phyloP scores from a whole-genome alignment of 371 early-diverging fungal species.

The Polyrhizophydium stewartii region DNA sequence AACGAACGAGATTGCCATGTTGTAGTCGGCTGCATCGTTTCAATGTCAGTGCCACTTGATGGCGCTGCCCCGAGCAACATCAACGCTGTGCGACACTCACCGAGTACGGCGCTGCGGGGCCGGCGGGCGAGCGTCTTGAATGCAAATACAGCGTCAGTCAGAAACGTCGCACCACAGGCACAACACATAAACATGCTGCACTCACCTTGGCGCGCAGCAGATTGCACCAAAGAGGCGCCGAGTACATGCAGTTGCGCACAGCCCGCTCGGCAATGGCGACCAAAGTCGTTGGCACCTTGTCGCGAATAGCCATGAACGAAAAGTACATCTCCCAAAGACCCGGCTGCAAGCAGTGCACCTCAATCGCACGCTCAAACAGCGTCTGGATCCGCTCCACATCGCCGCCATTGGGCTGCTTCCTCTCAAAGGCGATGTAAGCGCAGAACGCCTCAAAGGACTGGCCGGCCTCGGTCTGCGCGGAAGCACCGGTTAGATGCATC shows the following conservation, averaged over 20 bases:
- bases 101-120: too few species aligned
- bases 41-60: too few species aligned
- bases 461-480: slow-evolving; percentile 4
- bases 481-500: background rate
- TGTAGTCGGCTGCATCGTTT: slow-evolving; percentile 35
- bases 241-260: slow-evolving; percentile 66
- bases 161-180: too few species aligned
- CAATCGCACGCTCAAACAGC: slow-evolving; percentile 64
- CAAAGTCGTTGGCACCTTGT: slow-evolving; percentile 4
- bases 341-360: slow-evolving; percentile 50
- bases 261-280: slow-evolving; percentile 43
- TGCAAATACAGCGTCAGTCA: too few species aligned
- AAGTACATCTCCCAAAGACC: slow-evolving; percentile 70
- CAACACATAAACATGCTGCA: too few species aligned
- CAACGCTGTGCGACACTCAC: too few species aligned
- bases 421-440: slow-evolving; percentile 51
- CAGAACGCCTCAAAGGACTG: slow-evolving; percentile 38
- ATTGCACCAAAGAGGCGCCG: slow-evolving; percentile 58
- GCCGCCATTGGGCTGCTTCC: slow-evolving; percentile 13
- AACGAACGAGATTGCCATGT: slow-evolving; percentile 30
- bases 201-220: slow-evolving; percentile 40
- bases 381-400: slow-evolving; percentile 33
- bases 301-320: slow-evolving; percentile 38
- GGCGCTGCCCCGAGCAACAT: too few species aligned
- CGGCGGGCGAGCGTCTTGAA: too few species aligned